phyloP scores from a whole-genome alignment of 352 stramenopile genomes.

The Pythium dissotocum region DNA sequence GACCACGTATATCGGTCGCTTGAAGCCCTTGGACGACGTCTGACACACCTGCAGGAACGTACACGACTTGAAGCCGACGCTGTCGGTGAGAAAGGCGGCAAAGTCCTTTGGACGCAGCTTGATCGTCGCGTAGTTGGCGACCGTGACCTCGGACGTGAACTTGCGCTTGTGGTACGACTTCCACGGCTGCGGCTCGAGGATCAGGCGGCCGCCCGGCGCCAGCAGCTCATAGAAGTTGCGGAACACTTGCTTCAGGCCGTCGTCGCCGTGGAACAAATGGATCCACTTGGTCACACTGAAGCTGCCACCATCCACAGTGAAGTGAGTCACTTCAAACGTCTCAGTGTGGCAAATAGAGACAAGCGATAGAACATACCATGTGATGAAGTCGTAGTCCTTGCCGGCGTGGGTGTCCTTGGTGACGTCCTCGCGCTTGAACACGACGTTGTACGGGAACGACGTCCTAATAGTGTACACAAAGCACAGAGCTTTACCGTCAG shows the following conservation, averaged over 20 bases:
- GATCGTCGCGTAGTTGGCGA: constrained; percentile 71
- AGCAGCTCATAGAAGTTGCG: constrained; percentile 63
- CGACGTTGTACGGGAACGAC: constrained; percentile 71
- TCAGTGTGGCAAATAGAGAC: too few relatives aligned
- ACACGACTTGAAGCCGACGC: constrained; percentile 64
- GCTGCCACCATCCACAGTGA: constrained; percentile 26
- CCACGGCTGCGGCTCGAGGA: constrained; percentile 88
- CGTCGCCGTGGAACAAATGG: constrained; percentile 86
- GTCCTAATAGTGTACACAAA: constrained; percentile 3
- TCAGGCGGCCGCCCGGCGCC: constrained; percentile 57
- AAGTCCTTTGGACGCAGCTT: constrained; percentile 78
- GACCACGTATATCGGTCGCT: constrained; percentile 74
- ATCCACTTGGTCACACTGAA: constrained; percentile 93
- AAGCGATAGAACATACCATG: constrained; percentile 42
- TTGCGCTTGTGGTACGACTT: constrained; percentile 89
- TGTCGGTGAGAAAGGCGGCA: constrained; percentile 50
- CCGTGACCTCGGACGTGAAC: constrained; percentile 77
- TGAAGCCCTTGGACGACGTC: constrained; percentile 76
- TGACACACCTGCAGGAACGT: constrained; percentile 76
- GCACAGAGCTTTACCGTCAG: neutral
- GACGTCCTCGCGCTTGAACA: constrained; percentile 84
- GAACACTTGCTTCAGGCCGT: constrained; percentile 81
- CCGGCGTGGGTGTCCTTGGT: constrained; percentile 54
- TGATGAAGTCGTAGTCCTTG: constrained; percentile 80
- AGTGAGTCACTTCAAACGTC: neutral